These are phyloP conservation scores for baker's yeast (Saccharomyces cerevisiae) DNA, from an alignment of 805 yeast species.

Conservation along the genomic window DNA sequence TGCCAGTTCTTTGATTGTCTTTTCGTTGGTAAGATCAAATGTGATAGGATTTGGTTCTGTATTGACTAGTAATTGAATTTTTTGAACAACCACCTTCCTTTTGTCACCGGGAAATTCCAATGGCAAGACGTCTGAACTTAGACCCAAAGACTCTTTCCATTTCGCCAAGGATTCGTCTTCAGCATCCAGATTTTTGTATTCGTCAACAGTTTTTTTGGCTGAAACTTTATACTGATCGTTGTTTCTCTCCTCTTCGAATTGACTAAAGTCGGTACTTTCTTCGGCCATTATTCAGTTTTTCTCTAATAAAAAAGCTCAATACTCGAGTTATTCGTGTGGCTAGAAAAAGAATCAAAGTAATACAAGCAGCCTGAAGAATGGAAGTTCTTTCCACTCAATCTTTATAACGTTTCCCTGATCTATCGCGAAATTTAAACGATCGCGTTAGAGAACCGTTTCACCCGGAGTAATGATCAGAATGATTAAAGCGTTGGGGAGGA, in stretches of 20 bases:
- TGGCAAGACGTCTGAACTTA: slow-evolving; percentile 54
- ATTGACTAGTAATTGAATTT: slow-evolving; percentile 62
- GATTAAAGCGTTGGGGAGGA: background rate
- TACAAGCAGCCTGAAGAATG: background rate
- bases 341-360: background rate
- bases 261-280: slow-evolving; percentile 31
- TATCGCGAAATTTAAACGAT: background rate
- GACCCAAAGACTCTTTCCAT: slow-evolving; percentile 86
- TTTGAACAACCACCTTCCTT: slow-evolving; percentile 70
- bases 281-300: slow-evolving; percentile 14
- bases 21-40: slow-evolving; percentile 56
- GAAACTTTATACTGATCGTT: slow-evolving; percentile 29
- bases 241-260: slow-evolving; percentile 24
- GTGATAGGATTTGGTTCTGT: slow-evolving; percentile 59
- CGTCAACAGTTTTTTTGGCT: slow-evolving; percentile 69
- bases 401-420: background rate
- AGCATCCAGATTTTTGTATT: slow-evolving; percentile 75
- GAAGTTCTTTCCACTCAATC: background rate
- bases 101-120: slow-evolving; percentile 57
- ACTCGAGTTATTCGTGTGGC: background rate
- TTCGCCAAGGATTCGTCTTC: slow-evolving; percentile 83
- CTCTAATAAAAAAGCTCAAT: background rate
- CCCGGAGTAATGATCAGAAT: background rate
- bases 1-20: slow-evolving; percentile 48
- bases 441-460: background rate